Base-by-base conservation (phyloP, 768 basidiomycete species). In the Kwoniella europaea region DNA sequence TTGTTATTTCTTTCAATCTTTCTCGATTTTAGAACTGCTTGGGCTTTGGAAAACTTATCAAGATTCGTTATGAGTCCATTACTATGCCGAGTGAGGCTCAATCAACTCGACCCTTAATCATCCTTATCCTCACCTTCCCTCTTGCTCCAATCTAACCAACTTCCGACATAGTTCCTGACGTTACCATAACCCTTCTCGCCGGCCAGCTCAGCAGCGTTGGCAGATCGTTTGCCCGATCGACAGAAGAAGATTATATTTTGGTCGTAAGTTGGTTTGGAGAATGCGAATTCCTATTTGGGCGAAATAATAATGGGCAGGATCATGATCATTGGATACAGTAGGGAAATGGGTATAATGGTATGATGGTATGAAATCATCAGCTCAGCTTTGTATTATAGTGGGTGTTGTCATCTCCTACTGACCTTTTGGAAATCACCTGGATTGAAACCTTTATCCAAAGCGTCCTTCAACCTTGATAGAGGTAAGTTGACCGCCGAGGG, bases 401-500 rank as follows among this genome's bases (percentile, higher is more conserved):
- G 35, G 35, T 35, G 35, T 35, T 35, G 35, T 35, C 35, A 35
- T 7, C 35, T 15, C 1, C 15, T 4, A 74, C 77, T 59, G 41
- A 80, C 80, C 69, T 76, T 75, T 64, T 78, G 75, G 79, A 83
- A 83, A 46, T 79, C 74, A 2, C 79, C 79, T 5, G 76, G 74
- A 61, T 58, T 78, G 60, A 77, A 83, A 59, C 82, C 79, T 50
- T 92, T 82, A 74, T 88, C 86, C 29, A 98, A 82, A 16, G 92
- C 88, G 50, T 86, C 87, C 42, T 88, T 85, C 52, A 98, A 87
- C n/a, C 87, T 87, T 7, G 91, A 90, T 50, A 98, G 88, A 4
- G 95, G 94, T 20, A 98, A 84, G 83, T 94, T 92, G 78, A 97
- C 92, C 18, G 93, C 88, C 24, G 93, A 93, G 6, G 95, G 95